Evolutionary conservation across 225 moss, liverwort and hornwort genomes (phyloP).

Genomic region (Straminergon stramineum): DNA sequence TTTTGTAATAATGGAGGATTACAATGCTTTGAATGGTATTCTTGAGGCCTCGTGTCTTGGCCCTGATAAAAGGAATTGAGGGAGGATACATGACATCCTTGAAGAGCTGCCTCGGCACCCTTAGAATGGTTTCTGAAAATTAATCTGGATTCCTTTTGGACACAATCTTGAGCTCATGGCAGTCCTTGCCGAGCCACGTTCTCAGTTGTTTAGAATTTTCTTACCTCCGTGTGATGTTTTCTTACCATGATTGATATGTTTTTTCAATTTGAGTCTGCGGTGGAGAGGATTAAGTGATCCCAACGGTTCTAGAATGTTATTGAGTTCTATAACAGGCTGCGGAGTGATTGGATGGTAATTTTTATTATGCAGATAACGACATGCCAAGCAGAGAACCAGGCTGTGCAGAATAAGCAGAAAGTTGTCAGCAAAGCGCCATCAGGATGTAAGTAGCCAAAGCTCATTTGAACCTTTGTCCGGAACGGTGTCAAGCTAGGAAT

Average conservation of each 20-base stretch:
- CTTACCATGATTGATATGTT: neutral
- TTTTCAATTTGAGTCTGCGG: neutral
- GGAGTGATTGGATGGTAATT: neutral
- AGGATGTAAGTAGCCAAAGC: constrained; percentile 25
- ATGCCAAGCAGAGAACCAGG: constrained; percentile 52
- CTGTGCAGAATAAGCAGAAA: constrained; percentile 38
- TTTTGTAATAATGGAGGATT: neutral
- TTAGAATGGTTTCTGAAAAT: neutral
- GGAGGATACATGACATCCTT: neutral
- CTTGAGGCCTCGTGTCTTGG: neutral
- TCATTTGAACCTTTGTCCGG: neutral
- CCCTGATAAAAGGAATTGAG: neutral
- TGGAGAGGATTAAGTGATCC: neutral
- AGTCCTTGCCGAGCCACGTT: neutral
- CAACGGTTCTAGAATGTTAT: neutral
- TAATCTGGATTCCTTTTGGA: neutral
- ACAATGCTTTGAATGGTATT: neutral
- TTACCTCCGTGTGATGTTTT: neutral
- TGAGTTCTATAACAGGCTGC: neutral
- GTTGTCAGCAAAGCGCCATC: constrained; percentile 46
- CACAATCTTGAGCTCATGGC: neutral
- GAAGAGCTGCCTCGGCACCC: neutral
- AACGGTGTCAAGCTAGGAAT: neutral
- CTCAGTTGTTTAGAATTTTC: neutral
- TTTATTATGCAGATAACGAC: constrained; percentile 13